Base-by-base conservation (phyloP, 1,284 basidiomycete genomes). In the Gymnopus androsaceus region DNA sequence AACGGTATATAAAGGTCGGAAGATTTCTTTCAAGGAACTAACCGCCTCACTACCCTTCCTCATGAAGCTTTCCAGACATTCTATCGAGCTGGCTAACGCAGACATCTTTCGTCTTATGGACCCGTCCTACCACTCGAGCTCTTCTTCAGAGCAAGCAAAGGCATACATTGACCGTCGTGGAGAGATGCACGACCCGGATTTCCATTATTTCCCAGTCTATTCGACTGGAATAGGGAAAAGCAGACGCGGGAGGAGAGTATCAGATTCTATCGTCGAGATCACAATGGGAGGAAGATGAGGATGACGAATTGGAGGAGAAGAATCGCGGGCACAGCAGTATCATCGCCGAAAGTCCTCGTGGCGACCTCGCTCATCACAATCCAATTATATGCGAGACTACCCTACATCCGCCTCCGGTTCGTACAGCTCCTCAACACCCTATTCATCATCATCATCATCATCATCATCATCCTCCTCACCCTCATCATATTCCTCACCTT, bases 121-220 rank as follows among this genome's bases (percentile, higher is more conserved):
- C 28, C 48, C 48, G 5, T 37, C 48, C 8, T 50, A 50, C 11
- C 36, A 50, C 27, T n/a, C 48, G 4, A 28, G 15, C 36, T 42
- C 41, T 15, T 42, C 41, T 6, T 34, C 46, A 31, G 46, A 48
- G 19, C 46, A 30, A 34, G 46, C 48, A 4, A 38, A 17, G 28
- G 48, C 36, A 15, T 50, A 50, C 23, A 21, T 50, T 25, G 48
- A 50, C n/a, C 23, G 15, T 28, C 25, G 33, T 28, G 48, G 48
- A 8, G 34, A 50, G 19, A 38, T 50, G 48, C 48, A 50, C 19
- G 48, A 50, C 38, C 48, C 48, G 28, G 48, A 50, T 50, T 50
- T 37, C 21, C 36, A 50, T 21, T 36, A 37, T 25, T 50, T 50
- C 23, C 48, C 48, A 27, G 48, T 50, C 2, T 50, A 37, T 28